Evolutionary conservation across 2,329 filamentous ascomycete species (phyloP), one percentile per base, ranked within the genome.

Genomic region (Immersiporthe knoxdaviesiana): DNA sequence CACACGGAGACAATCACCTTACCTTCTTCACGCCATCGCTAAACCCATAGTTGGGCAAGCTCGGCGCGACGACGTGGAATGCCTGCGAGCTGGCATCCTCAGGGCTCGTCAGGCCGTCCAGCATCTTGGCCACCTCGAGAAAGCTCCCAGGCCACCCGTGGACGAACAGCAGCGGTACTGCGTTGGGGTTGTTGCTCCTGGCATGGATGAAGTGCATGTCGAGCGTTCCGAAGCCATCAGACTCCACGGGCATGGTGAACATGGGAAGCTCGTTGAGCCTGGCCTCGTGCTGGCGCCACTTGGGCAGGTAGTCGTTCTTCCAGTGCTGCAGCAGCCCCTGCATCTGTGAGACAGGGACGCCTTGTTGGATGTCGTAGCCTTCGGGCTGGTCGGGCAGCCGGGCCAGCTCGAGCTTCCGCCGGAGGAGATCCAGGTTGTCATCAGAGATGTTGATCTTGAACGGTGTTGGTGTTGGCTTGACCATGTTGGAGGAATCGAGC

Each of bases 151-250:
- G 81, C 81, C 81, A 83, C 41, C 81, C 81, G 71, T 83, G 81
- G 10, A 81, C 65, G 59, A 82, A 80, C 1, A 83, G 70, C 6
- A 83, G 74, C 1, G 81, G 81, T n/a, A 81, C 77, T 0, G 81
- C 80, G 54, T 79, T 73, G 0, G 64, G 63, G 14, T 44, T 61
- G 8, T n/a, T 5, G 24, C 44, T 62, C 21, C 77, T 83, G 73
- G 88, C 82, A 76, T 90, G 87, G 1, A 92, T 76, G 75, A 90
- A 91, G 77, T 92, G 90, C 3, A 92, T 80, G 41, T 88, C 81
- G 59, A 91, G 75, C 0, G 82, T 79, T 1, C 83, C 88, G 73
- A 90, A 91, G 0, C 85, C 88, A 18, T 87, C 82, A 24, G 63
- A 56, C n/a, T 41, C 63, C 2, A 58, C 63, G 18, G 63, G 63